phyloP scores from a whole-genome alignment of 2,329 filamentous ascomycete genomes.

The Magnaporthiopsis incrustans region DNA sequence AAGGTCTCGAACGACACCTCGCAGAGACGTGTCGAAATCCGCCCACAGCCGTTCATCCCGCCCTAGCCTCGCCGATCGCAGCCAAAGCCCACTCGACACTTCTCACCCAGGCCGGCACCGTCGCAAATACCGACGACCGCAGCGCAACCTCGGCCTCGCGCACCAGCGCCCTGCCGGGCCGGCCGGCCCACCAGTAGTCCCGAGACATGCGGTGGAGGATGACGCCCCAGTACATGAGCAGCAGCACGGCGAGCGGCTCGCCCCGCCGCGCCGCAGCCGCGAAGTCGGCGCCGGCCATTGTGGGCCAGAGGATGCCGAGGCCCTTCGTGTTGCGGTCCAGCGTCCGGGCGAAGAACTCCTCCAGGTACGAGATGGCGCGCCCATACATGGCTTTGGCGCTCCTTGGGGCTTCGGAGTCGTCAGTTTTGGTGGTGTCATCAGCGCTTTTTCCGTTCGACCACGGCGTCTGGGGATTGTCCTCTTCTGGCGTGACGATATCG shows the following conservation, averaged over 20 bases:
- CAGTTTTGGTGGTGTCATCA: not conserved
- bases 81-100: not conserved
- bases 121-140: not conserved
- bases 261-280: not conserved
- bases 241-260: not conserved
- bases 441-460: too few species aligned
- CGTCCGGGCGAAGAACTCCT: not conserved
- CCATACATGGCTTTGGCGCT: not conserved
- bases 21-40: too few species aligned
- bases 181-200: slow-evolving; percentile 1
- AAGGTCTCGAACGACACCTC: too few species aligned
- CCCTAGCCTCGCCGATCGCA: not conserved
- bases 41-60: not conserved
- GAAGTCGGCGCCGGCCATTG: not conserved
- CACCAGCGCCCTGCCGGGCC: not conserved
- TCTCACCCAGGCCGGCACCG: not conserved
- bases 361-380: not conserved
- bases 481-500: not conserved
- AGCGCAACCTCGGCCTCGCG: not conserved
- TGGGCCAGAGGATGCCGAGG: not conserved
- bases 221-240: slow-evolving; percentile 3
- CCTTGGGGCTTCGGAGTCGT: not conserved
- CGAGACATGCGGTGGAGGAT: not conserved
- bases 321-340: not conserved
- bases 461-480: not conserved